A percentile compares a stretch with the other conserved stretches of the same genome.
These are phyloP conservation scores for Neobulgaria alba DNA, from an alignment of 2,329 filamentous ascomycete genomes.

Conservation along the genomic window DNA sequence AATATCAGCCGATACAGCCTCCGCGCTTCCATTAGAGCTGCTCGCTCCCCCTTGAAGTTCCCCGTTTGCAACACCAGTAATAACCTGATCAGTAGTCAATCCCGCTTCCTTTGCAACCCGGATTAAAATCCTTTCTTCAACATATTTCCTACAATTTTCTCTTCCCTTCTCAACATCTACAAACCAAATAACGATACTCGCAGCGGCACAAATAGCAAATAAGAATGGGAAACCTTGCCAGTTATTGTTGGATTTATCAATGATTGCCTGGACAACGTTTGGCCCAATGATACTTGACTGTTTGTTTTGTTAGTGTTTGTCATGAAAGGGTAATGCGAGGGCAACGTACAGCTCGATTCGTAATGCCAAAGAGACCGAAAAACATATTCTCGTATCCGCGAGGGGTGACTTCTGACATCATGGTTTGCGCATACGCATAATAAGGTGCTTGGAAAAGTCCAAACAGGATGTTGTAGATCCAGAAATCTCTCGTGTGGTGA, in stretches of 20 bases:
- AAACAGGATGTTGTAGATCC: slow-evolving; percentile 35
- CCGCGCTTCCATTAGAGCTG: background rate
- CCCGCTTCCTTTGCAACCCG: slow-evolving; percentile 25
- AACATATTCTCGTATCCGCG: slow-evolving; percentile 37
- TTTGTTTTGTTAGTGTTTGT: background rate
- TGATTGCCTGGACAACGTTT: slow-evolving; percentile 36
- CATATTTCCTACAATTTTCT: slow-evolving; percentile 31
- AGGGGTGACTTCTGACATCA: slow-evolving; percentile 36
- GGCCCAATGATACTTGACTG: slow-evolving; percentile 36
- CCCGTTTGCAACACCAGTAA: slow-evolving; percentile 7
- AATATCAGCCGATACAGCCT: background rate
- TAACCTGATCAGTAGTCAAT: slow-evolving; percentile 16
- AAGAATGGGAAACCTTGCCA: slow-evolving; percentile 37
- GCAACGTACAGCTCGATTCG: slow-evolving; percentile 33
- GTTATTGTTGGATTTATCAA: slow-evolving; percentile 34
- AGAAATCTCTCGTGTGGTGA: slow-evolving; percentile 33
- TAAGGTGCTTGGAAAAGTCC: slow-evolving; percentile 36
- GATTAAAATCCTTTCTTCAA: slow-evolving; percentile 28
- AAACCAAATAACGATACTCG: slow-evolving; percentile 33
- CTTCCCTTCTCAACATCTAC: slow-evolving; percentile 34
- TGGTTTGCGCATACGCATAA: slow-evolving; percentile 36
- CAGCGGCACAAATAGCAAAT: slow-evolving; percentile 31
- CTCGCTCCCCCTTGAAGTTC: background rate
- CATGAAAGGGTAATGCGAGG: background rate
- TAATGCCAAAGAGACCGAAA: slow-evolving; percentile 36